phyloP scores from a whole-genome alignment of 805 yeast species.

The Millerago galiae region DNA sequence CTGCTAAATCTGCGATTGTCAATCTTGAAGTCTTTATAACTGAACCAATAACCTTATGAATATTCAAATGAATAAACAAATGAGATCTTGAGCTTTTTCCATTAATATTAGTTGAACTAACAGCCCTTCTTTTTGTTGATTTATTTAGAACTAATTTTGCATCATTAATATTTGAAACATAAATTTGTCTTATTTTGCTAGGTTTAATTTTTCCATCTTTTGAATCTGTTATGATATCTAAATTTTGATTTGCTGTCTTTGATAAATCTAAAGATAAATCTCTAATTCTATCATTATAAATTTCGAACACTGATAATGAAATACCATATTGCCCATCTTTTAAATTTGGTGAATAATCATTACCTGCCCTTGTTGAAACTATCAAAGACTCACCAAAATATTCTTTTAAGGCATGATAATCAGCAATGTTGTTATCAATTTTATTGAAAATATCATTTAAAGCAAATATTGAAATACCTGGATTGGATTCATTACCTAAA shows the following conservation, averaged over 20 bases:
- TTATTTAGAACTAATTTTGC: constrained; percentile 32
- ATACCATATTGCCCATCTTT: constrained; percentile 27
- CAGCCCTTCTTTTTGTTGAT: constrained; percentile 35
- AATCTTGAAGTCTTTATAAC: constrained; percentile 30
- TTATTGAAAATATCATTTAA: constrained; percentile 29
- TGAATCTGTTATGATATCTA: constrained; percentile 38
- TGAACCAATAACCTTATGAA: constrained; percentile 25
- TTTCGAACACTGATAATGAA: constrained; percentile 46
- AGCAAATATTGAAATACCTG: constrained; percentile 33
- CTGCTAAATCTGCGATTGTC: constrained; percentile 47
- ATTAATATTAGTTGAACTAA: constrained; percentile 38
- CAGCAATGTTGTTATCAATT: constrained; percentile 17
- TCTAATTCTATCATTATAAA: constrained; percentile 40
- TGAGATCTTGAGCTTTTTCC: constrained; percentile 44
- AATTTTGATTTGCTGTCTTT: constrained; percentile 23
- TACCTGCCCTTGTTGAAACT: constrained; percentile 12
- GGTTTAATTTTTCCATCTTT: constrained; percentile 40
- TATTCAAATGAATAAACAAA: constrained; percentile 40
- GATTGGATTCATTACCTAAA: constrained; percentile 29
- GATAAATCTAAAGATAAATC: constrained; percentile 30
- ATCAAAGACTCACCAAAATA: constrained; percentile 21
- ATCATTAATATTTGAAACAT: constrained; percentile 30
- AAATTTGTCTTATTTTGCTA: constrained; percentile 33
- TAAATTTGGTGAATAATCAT: constrained; percentile 3
- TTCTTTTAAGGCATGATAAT: constrained; percentile 11